Conservation (phyloP, 139 green algal genomes). For the Coelastrella sp. region DNA sequence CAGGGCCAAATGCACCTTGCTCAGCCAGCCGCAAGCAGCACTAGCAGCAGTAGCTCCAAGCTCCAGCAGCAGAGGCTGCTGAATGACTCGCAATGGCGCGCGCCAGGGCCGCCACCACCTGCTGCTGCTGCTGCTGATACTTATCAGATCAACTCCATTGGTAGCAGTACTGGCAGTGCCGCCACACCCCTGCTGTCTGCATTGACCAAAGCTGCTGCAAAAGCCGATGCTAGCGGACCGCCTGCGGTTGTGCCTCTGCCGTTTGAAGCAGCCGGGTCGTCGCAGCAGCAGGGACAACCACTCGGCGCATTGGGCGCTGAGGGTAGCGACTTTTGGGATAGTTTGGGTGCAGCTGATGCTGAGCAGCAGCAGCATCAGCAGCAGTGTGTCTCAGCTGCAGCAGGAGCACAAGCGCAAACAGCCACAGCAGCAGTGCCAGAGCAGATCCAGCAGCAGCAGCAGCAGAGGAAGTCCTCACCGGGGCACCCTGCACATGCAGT, state of each 20-base stretch:
- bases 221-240: not conserved
- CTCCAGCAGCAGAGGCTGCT: not conserved
- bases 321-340: not conserved
- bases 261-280: not conserved
- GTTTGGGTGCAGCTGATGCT: not conserved
- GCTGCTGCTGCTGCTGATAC: not conserved
- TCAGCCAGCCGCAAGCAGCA: not conserved
- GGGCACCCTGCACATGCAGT: not conserved
- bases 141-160: not conserved
- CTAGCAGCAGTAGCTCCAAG: not conserved
- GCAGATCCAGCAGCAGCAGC: constrained; percentile 4
- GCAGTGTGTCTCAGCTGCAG: not conserved
- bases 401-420: not conserved
- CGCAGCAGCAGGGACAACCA: not conserved
- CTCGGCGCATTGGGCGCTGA: not conserved
- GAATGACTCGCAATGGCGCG: not conserved
- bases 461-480: not conserved
- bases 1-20: not conserved
- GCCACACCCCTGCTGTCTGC: not conserved
- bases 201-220: not conserved
- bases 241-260: not conserved
- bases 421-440: not conserved
- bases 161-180: constrained; percentile 18
- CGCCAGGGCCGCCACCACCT: not conserved
- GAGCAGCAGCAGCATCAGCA: not conserved